These are phyloP conservation scores for Ramaria sp. DNA, from an alignment of 768 basidiomycete genomes.

Conservation along the genomic window DNA sequence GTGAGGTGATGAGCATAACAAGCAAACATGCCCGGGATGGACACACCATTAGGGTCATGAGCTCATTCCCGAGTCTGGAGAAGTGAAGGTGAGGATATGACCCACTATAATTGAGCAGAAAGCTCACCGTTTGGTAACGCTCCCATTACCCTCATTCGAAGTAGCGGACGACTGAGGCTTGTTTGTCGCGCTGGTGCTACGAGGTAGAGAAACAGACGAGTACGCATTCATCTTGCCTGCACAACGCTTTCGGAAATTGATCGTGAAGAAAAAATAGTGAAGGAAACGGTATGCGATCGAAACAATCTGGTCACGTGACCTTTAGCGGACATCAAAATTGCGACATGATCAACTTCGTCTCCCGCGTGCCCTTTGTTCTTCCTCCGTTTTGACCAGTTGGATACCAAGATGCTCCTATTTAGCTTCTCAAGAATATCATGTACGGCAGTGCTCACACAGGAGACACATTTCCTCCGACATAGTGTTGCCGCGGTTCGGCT, in stretches of 20 bases:
- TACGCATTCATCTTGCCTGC: background rate
- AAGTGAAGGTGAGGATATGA: conserved; percentile 5
- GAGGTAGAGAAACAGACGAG: conserved; percentile 49
- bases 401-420: no score
- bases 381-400: background rate
- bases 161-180: conserved; percentile 48
- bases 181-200: conserved; percentile 29
- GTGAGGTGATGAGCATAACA: background rate
- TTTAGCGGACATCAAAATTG: background rate
- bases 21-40: background rate
- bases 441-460: no score
- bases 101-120: background rate
- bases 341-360: background rate
- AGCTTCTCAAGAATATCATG: no score
- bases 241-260: background rate
- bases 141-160: conserved; percentile 51
- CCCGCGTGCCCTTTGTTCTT: background rate
- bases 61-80: conserved; percentile 63
- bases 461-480: no score
- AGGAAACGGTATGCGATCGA: background rate
- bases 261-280: background rate
- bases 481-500: no score
- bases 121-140: conserved; percentile 72
- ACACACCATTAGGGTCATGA: conserved; percentile 82
- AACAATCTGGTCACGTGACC: background rate